phyloP scores from a whole-genome alignment of 2,329 filamentous ascomycete genomes.

The Aureobasidium sp. region DNA sequence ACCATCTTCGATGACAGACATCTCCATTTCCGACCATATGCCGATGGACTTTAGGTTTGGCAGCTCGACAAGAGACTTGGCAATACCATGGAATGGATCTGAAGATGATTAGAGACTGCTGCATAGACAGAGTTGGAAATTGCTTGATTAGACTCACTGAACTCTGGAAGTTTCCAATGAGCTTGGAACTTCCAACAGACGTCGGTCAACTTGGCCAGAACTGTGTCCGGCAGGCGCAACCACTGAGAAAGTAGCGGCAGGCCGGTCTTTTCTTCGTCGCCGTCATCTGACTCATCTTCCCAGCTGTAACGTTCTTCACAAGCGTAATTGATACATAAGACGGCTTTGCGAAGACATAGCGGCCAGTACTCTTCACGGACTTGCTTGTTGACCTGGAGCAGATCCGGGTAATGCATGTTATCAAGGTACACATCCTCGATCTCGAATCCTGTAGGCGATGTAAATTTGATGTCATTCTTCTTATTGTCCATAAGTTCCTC shows the following conservation, averaged over 20 bases:
- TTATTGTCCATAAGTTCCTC: conserved; percentile 1
- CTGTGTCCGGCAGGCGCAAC: not conserved
- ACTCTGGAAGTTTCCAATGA: not conserved
- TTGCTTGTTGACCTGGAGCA: not conserved
- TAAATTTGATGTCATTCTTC: not conserved
- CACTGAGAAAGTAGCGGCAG: not conserved
- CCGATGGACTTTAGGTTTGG: not conserved
- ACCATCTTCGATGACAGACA: not conserved
- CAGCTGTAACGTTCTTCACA: not conserved
- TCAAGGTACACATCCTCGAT: not conserved
- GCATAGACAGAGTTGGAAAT: not conserved
- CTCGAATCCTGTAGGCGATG: not conserved
- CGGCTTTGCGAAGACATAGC: not conserved
- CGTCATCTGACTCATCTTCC: not conserved
- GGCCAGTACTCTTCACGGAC: not conserved
- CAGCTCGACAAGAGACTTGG: not conserved
- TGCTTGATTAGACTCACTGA: not conserved
- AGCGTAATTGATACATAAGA: not conserved
- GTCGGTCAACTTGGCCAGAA: not conserved
- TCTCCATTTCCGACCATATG: not conserved
- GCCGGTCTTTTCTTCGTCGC: not conserved
- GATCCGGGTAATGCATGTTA: not conserved
- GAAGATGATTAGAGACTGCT: not conserved
- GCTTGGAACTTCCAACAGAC: not conserved
- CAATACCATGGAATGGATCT: not conserved